Evolutionary conservation across 768 basidiomycete species (phyloP), one percentile per base, ranked within the genome.

Genomic region (Lentinula guzmanii): DNA sequence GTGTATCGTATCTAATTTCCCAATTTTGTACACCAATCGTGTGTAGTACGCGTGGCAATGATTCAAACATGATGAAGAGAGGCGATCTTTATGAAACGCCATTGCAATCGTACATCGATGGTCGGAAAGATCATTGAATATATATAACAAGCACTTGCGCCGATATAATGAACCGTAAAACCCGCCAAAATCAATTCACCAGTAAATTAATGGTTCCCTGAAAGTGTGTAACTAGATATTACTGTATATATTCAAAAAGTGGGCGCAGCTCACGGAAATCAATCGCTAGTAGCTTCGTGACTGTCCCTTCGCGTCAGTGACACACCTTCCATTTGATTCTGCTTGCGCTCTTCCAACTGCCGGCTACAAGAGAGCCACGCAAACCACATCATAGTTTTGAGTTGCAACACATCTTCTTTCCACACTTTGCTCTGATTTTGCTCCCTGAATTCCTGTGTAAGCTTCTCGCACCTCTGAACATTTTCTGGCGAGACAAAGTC

Each of bases 401-500:
- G 79, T 75, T 95, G 93, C 67, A 98, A 77, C 4, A 96, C 91
- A 69, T 98, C 95, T 70, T 93, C 90, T 73, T 95, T 95, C 95
- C 95, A 98, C 46, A 82, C 87, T 79, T 86, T 86, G 55, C 83
- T 83, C 71, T 89, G 86, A 69, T 96, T 96, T 75, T 95, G 91
- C 70, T 87, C 86, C 62, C 95, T 82, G 75, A 97, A 97, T 75
- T 98, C 95, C 65, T 80, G 79, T 63, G 91, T 95, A 60, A 98
- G 80, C 71, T 80, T 79, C 73, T 91, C 91, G 72, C 95, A 98
- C 37, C 93, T 84, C 52, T 76, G 77, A 42, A 98, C 87, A 70
- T 96, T 97, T 77, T 97, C 92, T 46, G 94, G 89, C 78, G 90
- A 92, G 65, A 97, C 93, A 72, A 94, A 98, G 74, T 98, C 95